Conservation (phyloP, 2,329 filamentous ascomycete species). For the Trichoderma koningii region DNA sequence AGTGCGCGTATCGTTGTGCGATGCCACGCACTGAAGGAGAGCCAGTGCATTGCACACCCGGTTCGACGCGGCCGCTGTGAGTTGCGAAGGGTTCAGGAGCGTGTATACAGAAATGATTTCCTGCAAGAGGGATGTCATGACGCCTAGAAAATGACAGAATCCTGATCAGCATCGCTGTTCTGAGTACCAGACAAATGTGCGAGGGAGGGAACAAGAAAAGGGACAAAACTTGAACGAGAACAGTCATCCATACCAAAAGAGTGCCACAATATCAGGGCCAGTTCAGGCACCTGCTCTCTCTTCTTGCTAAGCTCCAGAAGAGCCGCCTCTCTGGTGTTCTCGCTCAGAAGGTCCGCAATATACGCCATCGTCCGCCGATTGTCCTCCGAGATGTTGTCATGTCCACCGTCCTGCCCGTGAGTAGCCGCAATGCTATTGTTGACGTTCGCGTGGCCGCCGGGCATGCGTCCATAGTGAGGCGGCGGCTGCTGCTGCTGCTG, state of each 20-base stretch:
- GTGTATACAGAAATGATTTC: slow-evolving; percentile 99
- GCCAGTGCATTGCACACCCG: slow-evolving; percentile 96
- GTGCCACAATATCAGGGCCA: slow-evolving; percentile 96
- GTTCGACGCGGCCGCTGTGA: slow-evolving; percentile 96
- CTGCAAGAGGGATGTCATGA: slow-evolving; percentile 96
- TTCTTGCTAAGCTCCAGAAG: slow-evolving; percentile 97
- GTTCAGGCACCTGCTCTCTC: slow-evolving; percentile 93
- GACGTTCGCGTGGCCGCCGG: slow-evolving; percentile 62
- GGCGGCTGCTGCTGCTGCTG: slow-evolving; percentile 50
- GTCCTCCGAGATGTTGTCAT: slow-evolving; percentile 80
- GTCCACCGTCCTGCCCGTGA: slow-evolving; percentile 56
- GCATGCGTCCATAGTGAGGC: slow-evolving; percentile 73
- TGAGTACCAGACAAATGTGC: slow-evolving; percentile 12
- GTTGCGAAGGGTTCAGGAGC: slow-evolving; percentile 90
- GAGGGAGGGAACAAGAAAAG: not conserved
- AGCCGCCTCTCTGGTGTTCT: slow-evolving; percentile 83
- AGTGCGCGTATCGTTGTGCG: slow-evolving; percentile 92
- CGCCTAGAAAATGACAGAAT: slow-evolving; percentile 58
- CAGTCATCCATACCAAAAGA: slow-evolving; percentile 74
- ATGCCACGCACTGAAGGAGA: slow-evolving; percentile 93
- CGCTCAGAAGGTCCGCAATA: slow-evolving; percentile 88
- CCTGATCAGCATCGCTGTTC: not conserved
- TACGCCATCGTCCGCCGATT: slow-evolving; percentile 90
- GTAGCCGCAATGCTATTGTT: slow-evolving; percentile 43
- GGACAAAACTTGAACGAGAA: too few species aligned